phyloP scores from a whole-genome alignment of 371 early-diverging fungal genomes.

The Ecytonucleospora hepatopenaei region DNA sequence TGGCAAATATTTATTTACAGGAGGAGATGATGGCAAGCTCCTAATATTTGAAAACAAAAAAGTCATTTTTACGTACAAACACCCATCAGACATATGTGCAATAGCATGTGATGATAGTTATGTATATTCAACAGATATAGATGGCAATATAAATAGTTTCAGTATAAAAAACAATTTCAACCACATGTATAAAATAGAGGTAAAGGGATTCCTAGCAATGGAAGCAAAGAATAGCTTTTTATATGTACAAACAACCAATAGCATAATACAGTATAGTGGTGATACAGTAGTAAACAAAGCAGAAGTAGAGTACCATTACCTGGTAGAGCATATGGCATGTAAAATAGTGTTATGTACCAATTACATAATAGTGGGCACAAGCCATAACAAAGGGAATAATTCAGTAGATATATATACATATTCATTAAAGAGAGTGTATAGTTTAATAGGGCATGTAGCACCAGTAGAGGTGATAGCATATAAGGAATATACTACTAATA shows the following conservation, averaged over 20 bases:
- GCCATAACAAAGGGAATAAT: not conserved
- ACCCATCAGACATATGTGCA: not conserved
- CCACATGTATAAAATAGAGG: conserved; percentile 44
- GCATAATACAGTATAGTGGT: conserved; percentile 14
- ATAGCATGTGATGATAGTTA: not conserved
- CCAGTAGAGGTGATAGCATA: conserved; percentile 28
- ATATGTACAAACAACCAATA: conserved; percentile 41
- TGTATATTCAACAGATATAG: conserved; percentile 13
- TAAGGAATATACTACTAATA: conserved; percentile 36
- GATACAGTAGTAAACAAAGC: conserved; percentile 42
- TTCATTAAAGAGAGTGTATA: not conserved
- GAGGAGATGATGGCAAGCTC: conserved; percentile 51
- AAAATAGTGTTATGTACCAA: conserved; percentile 52
- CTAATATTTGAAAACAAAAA: conserved; percentile 14
- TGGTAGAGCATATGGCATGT: conserved; percentile 15
- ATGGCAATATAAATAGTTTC: conserved; percentile 46
- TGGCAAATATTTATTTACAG: conserved; percentile 41
- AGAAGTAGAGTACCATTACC: conserved; percentile 46
- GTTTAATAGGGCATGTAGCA: not conserved
- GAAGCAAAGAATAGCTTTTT: conserved; percentile 42
- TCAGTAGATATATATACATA: not conserved
- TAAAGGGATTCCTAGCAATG: conserved; percentile 49
- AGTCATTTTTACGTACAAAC: not conserved
- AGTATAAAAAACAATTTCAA: conserved; percentile 33
- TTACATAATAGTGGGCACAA: conserved; percentile 47